Evolutionary conservation across 768 basidiomycete genomes (phyloP), one percentile per base, ranked within the genome.

Genomic region (Lepiota brunneoincarnata): DNA sequence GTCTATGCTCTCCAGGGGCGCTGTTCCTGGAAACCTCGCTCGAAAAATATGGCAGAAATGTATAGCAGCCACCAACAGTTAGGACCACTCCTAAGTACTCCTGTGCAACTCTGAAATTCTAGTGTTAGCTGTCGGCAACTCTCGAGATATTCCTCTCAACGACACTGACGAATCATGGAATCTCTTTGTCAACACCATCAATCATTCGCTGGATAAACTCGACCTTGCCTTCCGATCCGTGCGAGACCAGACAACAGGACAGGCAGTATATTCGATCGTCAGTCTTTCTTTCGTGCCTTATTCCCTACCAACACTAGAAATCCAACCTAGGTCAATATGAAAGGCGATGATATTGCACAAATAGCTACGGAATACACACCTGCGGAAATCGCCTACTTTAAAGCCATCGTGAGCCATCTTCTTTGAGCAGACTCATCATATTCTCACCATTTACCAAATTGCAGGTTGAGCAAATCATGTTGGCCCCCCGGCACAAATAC

Each of bases 381-480:
- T 0, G 71, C 74, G 28, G 93, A 96, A 68, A 93, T 94, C 48
- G 75, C 83, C 0, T 94, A 83, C 71, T 94, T 93, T 77, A 92
- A 86, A 71, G 83, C 83, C 3, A 74, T 94, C 55, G 93, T 92
- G 63, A 55, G 86, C 70, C 21, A 34, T 36, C 35, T 41, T 12
- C 18, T 1, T 21, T 20, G 11, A 21, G 6, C 24, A 4, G 40
- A 47, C n/a, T 36, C 18, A 24, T 15, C 20, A 43, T 54, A 37
- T 24, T 28, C n/a, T 11, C 2, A 31, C 51, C 28, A n/a, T 17
- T n/a, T 18, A 20, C n/a, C n/a, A n/a, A n/a, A n/a, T n/a, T 4
- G 11, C 60, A 95, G 93, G 78, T 95, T 37, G 89, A 93, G 62
- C 87, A 89, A 69, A 93, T 96, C 61, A 87, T 94, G 80, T 75